Percentiles rank a stretch among this genome's conserved stretches.
Conservation (phyloP, 805 yeast genomes). For the Starmerella bombicola region DNA sequence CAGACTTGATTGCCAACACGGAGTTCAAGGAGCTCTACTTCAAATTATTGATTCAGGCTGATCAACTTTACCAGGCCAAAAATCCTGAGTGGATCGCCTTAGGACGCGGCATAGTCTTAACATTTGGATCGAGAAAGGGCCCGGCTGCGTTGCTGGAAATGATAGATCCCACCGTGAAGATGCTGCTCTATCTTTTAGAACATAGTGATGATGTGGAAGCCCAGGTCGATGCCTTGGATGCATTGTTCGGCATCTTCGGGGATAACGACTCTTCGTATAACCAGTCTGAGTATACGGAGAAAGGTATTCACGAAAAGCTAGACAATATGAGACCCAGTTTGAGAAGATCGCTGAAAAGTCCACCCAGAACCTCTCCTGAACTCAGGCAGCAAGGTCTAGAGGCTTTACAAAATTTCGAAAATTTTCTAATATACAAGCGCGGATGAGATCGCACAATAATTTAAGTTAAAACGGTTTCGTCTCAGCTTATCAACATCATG, state of each 20-base stretch:
- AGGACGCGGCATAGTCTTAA: constrained; percentile 6
- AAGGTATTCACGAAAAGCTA: constrained; percentile 37
- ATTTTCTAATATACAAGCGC: constrained; percentile 66
- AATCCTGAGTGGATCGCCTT: constrained; percentile 10
- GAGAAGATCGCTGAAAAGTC: constrained; percentile 43
- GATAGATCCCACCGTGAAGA: constrained; percentile 4
- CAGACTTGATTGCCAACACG: not conserved
- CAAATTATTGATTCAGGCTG: not conserved
- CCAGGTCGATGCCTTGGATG: constrained; percentile 49
- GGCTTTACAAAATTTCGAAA: constrained; percentile 48
- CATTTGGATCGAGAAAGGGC: constrained; percentile 3
- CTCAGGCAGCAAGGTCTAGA: constrained; percentile 57
- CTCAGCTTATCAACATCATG: not conserved
- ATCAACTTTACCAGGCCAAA: not conserved
- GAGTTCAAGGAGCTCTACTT: not conserved
- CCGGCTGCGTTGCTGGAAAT: constrained; percentile 1
- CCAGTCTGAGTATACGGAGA: constrained; percentile 46
- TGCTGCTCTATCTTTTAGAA: constrained; percentile 14
- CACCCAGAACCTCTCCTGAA: constrained; percentile 51
- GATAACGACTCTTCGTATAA: constrained; percentile 54
- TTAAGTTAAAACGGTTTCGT: not conserved
- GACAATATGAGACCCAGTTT: constrained; percentile 36
- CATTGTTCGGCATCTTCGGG: constrained; percentile 65
- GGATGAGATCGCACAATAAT: not conserved
- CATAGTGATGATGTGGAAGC: constrained; percentile 29